phyloP scores from a whole-genome alignment of 495 filamentous ascomycete genomes.

The Chaetomium tenue region DNA sequence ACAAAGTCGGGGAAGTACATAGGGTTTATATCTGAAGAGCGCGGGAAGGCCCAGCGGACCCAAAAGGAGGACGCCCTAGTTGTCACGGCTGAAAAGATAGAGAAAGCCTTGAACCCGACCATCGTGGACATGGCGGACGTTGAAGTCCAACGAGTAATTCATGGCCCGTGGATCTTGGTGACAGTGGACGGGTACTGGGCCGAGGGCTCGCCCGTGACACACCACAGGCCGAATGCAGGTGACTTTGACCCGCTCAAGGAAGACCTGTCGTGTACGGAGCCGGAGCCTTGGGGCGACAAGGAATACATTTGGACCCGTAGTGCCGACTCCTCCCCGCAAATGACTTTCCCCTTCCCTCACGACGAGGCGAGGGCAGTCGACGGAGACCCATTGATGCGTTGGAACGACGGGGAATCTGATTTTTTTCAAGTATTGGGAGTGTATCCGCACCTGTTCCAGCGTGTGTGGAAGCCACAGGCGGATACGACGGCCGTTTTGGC shows the following conservation, averaged over 20 bases:
- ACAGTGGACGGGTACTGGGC: background rate
- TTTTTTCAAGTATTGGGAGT: too few relatives aligned
- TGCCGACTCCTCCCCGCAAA: too few relatives aligned
- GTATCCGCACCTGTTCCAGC: too few relatives aligned
- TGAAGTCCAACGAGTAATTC: background rate
- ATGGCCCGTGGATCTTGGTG: conserved; percentile 2
- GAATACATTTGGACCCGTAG: too few relatives aligned
- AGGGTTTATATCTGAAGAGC: background rate
- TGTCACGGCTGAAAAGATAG: background rate
- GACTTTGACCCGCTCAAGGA: background rate
- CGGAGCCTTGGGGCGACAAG: background rate
- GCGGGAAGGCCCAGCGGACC: background rate
- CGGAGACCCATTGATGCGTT: too few relatives aligned
- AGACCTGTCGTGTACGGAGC: background rate
- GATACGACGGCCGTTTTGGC: too few relatives aligned
- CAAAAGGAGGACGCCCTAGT: background rate
- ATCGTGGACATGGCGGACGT: background rate
- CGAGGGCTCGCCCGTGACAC: background rate
- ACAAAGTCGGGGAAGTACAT: background rate
- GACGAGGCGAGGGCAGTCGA: too few relatives aligned
- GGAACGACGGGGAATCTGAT: too few relatives aligned
- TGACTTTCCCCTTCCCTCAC: too few relatives aligned
- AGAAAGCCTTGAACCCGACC: background rate
- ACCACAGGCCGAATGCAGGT: conserved; percentile 2
- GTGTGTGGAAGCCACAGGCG: too few relatives aligned